phyloP scores from a whole-genome alignment of 805 yeast genomes.

The Pichia insulana region DNA sequence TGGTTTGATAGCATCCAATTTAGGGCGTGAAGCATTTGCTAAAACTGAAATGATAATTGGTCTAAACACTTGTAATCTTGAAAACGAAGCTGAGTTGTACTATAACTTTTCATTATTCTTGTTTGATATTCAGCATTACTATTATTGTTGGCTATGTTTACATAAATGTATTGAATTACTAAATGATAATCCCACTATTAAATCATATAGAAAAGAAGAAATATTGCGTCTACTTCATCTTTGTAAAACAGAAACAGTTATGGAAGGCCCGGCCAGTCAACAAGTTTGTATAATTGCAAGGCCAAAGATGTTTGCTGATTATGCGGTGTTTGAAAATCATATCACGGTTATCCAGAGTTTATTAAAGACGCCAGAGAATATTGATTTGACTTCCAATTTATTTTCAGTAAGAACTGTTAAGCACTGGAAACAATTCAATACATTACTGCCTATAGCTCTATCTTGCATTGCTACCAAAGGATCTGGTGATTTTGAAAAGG shows the following conservation, averaged over 20 bases:
- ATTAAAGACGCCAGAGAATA: neutral
- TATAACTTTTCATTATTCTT: neutral
- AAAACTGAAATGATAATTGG: neutral
- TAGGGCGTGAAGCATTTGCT: neutral
- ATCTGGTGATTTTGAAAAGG: neutral
- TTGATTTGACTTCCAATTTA: no score
- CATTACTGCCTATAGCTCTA: neutral
- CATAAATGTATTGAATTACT: neutral
- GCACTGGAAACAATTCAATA: neutral
- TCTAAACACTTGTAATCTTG: neutral
- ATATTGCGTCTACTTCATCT: neutral
- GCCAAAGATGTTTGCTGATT: no score
- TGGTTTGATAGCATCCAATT: neutral
- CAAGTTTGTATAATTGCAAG: no score
- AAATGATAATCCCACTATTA: neutral
- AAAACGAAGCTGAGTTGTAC: neutral
- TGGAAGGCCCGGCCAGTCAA: no score
- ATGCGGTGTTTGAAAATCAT: no score
- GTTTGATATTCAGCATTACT: neutral
- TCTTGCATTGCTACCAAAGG: conserved; percentile 3
- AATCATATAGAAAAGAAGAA: neutral
- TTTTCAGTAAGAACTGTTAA: neutral
- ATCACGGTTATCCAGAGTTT: neutral
- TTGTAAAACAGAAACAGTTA: neutral
- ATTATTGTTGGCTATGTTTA: neutral